These are phyloP conservation scores for Hanseniaspora guilliermondii DNA, from an alignment of 805 yeast species.

Conservation along the genomic window DNA sequence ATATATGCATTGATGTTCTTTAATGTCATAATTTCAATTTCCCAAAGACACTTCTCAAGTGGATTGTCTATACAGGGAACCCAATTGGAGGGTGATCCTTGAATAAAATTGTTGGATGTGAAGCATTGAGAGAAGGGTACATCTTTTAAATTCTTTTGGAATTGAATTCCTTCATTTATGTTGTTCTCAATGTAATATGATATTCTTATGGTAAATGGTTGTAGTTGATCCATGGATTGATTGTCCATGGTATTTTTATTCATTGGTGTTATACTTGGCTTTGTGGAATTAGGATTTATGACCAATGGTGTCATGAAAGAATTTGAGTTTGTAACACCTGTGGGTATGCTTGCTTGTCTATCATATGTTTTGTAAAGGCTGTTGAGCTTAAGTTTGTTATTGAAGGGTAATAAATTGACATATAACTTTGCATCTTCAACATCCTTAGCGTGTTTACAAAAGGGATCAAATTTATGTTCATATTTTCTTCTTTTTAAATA, in stretches of 20 bases:
- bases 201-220: slow-evolving; percentile 57
- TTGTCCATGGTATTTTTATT: slow-evolving; percentile 27
- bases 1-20: slow-evolving; percentile 41
- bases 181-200: slow-evolving; percentile 56
- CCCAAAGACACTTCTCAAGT: slow-evolving; percentile 88
- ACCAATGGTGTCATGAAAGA: slow-evolving; percentile 28
- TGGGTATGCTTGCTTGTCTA: neutral
- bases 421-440: slow-evolving; percentile 18
- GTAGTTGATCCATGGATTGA: slow-evolving; percentile 18
- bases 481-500: slow-evolving; percentile 7
- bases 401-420: slow-evolving; percentile 6
- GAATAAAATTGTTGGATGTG: slow-evolving; percentile 66
- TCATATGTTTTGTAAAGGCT: neutral
- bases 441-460: neutral
- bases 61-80: slow-evolving; percentile 87
- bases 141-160: slow-evolving; percentile 32
- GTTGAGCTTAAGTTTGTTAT: neutral
- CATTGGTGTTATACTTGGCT: slow-evolving; percentile 5
- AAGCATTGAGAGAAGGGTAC: slow-evolving; percentile 64
- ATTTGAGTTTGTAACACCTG: neutral
- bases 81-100: slow-evolving; percentile 88
- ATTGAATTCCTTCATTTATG: slow-evolving; percentile 62
- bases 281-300: slow-evolving; percentile 47
- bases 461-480: slow-evolving; percentile 12
- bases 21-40: slow-evolving; percentile 66